A percentile compares a stretch with the other conserved stretches of the same genome.
Evolutionary conservation across 2,329 filamentous ascomycete genomes (phyloP).

Genomic region (Colletotrichum tropicale): DNA sequence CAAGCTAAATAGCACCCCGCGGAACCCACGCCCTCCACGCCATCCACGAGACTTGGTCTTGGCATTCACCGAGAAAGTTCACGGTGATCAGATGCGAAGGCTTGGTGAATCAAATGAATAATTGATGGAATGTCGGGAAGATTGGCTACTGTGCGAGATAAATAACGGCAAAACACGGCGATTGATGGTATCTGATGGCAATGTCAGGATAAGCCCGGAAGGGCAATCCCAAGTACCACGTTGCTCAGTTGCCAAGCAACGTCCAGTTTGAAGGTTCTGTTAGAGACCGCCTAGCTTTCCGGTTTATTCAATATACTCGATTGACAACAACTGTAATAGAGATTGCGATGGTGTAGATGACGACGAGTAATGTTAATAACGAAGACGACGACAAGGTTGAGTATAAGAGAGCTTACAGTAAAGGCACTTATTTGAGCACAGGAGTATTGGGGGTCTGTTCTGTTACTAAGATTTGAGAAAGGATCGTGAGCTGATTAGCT

Average conservation of each 20-base stretch:
- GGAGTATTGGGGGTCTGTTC: no score
- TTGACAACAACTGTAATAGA: no score
- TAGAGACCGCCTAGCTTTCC: no score
- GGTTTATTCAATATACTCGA: no score
- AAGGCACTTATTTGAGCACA: no score
- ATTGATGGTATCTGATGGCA: not conserved
- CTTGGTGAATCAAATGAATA: not conserved
- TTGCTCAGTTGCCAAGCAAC: not conserved
- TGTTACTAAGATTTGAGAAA: not conserved
- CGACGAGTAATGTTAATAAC: no score
- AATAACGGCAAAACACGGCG: not conserved
- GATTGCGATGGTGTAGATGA: no score
- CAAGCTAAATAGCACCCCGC: not conserved
- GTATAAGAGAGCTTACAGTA: no score
- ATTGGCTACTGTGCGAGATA: not conserved
- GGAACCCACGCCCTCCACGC: not conserved
- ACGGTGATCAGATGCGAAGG: not conserved
- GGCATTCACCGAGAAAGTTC: not conserved
- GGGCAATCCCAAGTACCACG: not conserved
- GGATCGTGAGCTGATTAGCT: not conserved
- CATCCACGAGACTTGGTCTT: not conserved
- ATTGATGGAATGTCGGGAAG: not conserved
- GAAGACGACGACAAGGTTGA: no score
- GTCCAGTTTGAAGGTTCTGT: no score
- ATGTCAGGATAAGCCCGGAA: not conserved